A percentile compares a stretch with the other conserved stretches of the same genome.
These are phyloP conservation scores for Aspergillus cejpii DNA, from an alignment of 2,329 filamentous ascomycete species.

Conservation along the genomic window DNA sequence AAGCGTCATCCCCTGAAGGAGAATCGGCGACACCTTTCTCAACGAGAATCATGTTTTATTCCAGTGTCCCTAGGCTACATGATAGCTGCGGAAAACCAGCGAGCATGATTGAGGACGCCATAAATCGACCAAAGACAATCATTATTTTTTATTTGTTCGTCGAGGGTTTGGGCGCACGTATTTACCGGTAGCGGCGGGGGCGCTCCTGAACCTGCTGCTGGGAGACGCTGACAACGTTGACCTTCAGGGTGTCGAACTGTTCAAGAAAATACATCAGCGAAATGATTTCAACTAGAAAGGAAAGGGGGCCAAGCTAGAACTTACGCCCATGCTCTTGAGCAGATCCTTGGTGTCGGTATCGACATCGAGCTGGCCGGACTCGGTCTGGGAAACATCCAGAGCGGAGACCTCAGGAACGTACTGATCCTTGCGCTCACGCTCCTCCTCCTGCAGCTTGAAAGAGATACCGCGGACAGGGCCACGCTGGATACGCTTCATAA, in stretches of 20 bases:
- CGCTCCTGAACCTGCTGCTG: slow-evolving; percentile 85
- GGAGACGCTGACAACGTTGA: slow-evolving; percentile 86
- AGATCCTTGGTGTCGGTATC: slow-evolving; percentile 98
- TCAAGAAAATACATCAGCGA: slow-evolving; percentile 24
- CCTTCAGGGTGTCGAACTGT: slow-evolving; percentile 93
- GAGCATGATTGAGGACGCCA: slow-evolving; percentile 23
- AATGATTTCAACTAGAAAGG: not conserved
- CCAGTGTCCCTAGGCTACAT: slow-evolving; percentile 29
- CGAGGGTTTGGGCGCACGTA: not conserved
- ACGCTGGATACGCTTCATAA: slow-evolving; percentile 99
- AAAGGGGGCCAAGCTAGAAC: slow-evolving; percentile 45
- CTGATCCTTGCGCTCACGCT: slow-evolving; percentile 99
- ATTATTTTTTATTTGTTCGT: slow-evolving; percentile 24
- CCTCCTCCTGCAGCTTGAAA: slow-evolving; percentile 99
- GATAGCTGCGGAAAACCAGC: slow-evolving; percentile 22
- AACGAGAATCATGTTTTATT: slow-evolving; percentile 38
- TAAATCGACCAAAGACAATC: slow-evolving; percentile 27
- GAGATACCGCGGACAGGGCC: slow-evolving; percentile 99
- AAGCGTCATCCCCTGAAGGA: slow-evolving; percentile 69
- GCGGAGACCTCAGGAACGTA: slow-evolving; percentile 98
- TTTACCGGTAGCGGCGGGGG: slow-evolving; percentile 58
- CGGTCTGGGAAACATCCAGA: slow-evolving; percentile 90
- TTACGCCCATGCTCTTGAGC: slow-evolving; percentile 95
- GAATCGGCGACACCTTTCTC: slow-evolving; percentile 88
- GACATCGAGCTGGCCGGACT: slow-evolving; percentile 88